Evolutionary conservation across 164 flowering plant genomes (phyloP), one percentile per base, ranked within the genome.

Genomic region (Houttuynia cordata): DNA sequence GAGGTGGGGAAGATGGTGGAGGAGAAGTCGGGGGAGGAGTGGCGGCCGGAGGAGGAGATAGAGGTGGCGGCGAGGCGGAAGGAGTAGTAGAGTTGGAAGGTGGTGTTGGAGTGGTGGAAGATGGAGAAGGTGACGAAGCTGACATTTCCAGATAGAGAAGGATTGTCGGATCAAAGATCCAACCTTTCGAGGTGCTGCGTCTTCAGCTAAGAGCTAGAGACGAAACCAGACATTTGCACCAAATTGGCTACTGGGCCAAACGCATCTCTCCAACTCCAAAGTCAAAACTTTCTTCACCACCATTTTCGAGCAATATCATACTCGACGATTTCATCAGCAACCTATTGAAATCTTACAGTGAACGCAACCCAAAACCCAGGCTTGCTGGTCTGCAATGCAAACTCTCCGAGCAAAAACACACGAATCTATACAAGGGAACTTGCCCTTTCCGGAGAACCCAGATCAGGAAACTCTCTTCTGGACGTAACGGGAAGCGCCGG

Each of bases 81-180:
- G 37, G 37, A 30, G 2, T 30, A 6, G 37, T 2, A 6, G 37
- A 30, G 37, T 30, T 30, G 37, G 37, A 30, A 30, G 37, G 37
- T 30, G 37, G 37, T 30, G 37, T n/a, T 30, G 37, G 20, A 53
- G 78, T 67, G 25, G 81, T 58, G 15, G 79, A 68, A 68, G 59
- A 56, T 8, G 84, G 81, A 24, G 82, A 51, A 53, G 81, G 78
- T 3, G 78, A 60, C 50, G 67, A 50, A 30, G 60, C 45, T 17
- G 67, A 37, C 37, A 78, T 80, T 62, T 23, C 34, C 57, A 10
- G n/a, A n/a, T n/a, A n/a, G 24, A 54, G 34, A 52, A 19, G 1
- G 3, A 19, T 52, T 52, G 37, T 30, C 17, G 18, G 34, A 54
- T 54, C 34, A 6, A 53, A 53, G 15, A 24, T 24, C 25, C 56